Evolutionary conservation across 345 rosid genomes (phyloP), one percentile per base, ranked within the genome.

Genomic region (Limnanthes douglasii): DNA sequence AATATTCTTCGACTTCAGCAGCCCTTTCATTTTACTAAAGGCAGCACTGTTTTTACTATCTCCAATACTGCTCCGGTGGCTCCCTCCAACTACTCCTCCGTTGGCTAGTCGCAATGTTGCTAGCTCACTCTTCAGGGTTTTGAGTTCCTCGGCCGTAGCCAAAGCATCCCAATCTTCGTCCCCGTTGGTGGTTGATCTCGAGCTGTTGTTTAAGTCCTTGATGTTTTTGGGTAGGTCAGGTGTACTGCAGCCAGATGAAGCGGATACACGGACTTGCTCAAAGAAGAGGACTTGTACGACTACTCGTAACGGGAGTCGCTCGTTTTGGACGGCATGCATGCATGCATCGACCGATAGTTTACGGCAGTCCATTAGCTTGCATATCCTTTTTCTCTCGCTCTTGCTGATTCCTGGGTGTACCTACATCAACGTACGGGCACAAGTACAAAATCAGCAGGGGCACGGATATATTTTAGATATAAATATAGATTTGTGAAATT

Each of bases 281-380:
- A 78, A 84, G 60, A 78, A 83, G 41, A 78, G 86, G 31, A 75
- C 73, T 53, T 75, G 95, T 5, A 78, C 86, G 15, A 83, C 75
- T 0, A 78, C 86, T 1, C 95, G 78, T 32, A 78, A 23, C 0
- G 92, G 95, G 5, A 83, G 86, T 46, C 92, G 48, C 50, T 78
- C 92, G 5, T 83, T 83, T 44, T 84, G 95, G 53, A 84, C 92
- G 0, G 79, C 95, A 12, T 75, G 95, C 78, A 70, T 58, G 51
- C 88, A 73, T 5, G 95, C 88, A 29, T 84, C 88, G 5, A 59
- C 81, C 0, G 95, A 78, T 14, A 84, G 73, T 50, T 84, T 84
- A 61, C 75, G 53, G 61, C 95, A 84, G 54, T 84, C 93, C 95
- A 84, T 84, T 42, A 84, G 41, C 39, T 66, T 79, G 70, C 95